Evolutionary conservation across 2,329 filamentous ascomycete genomes (phyloP).

Genomic region (Clarireedia monteithiana): DNA sequence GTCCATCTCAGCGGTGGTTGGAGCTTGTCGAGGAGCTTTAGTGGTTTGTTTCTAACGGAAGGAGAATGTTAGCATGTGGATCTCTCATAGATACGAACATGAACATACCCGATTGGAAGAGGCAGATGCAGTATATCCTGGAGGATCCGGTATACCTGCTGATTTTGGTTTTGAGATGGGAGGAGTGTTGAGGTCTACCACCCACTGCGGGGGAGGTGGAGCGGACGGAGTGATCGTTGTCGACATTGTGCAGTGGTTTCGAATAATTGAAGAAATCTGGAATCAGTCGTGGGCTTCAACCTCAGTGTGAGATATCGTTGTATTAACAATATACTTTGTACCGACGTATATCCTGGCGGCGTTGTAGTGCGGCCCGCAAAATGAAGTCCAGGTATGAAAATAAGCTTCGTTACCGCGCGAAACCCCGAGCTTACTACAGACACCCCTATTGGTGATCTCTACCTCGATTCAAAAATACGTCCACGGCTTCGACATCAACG

Average conservation of each 20-base stretch:
- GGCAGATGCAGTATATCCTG: constrained; percentile 59
- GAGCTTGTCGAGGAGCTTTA: constrained; percentile 49
- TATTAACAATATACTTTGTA: neutral
- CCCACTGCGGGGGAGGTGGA: constrained; percentile 65
- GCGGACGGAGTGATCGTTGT: neutral
- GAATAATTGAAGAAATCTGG: neutral
- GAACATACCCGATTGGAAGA: constrained; percentile 48
- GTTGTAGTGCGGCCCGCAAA: neutral
- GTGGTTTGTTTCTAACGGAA: constrained; percentile 31
- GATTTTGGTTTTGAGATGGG: constrained; percentile 59
- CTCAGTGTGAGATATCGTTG: neutral
- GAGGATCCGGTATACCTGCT: constrained; percentile 69
- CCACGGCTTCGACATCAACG: constrained; percentile 6
- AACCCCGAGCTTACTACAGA: constrained; percentile 12
- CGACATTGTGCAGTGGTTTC: neutral
- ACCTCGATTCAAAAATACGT: constrained; percentile 7
- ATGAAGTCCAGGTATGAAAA: neutral
- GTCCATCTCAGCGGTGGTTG: constrained; percentile 80
- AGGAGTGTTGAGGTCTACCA: constrained; percentile 66
- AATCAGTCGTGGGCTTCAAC: neutral
- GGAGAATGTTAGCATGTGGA: neutral
- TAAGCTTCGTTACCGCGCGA: constrained; percentile 2
- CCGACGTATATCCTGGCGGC: neutral
- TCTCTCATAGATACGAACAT: neutral
- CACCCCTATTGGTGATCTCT: constrained; percentile 10